Conservation (phyloP, 495 filamentous ascomycete genomes). For the Neurospora sp. region DNA sequence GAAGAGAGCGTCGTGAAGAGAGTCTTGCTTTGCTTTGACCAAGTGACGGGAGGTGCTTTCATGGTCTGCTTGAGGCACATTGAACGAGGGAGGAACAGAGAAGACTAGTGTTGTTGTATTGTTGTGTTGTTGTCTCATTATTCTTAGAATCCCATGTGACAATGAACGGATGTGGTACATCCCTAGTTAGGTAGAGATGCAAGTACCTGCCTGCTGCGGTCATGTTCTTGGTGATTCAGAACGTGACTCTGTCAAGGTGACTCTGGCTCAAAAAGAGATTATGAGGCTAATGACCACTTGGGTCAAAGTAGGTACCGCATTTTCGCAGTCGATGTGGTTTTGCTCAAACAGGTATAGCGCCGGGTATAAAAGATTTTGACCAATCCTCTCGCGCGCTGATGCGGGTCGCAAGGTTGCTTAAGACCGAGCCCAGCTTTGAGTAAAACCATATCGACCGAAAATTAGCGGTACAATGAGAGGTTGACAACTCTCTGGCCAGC, state of each 20-base stretch:
- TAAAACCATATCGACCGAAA: no score
- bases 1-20: not conserved
- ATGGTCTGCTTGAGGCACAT: no score
- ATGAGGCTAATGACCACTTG: not conserved
- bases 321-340: no score
- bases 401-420: no score
- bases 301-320: not conserved
- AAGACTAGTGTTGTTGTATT: slow-evolving; percentile 10
- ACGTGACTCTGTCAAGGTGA: not conserved
- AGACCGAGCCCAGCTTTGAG: no score
- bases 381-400: no score
- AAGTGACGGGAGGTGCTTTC: no score
- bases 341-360: no score
- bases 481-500: not conserved
- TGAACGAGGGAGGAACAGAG: slow-evolving; percentile 5
- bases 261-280: not conserved
- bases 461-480: not conserved
- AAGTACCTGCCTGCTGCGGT: not conserved
- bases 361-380: no score
- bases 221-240: not conserved
- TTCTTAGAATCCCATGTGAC: not conserved
- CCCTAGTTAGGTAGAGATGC: not conserved
- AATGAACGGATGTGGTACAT: slow-evolving; percentile 4
- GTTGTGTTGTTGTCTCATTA: slow-evolving; percentile 5
- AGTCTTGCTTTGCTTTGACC: no score